Evolutionary conservation across 2,329 filamentous ascomycete genomes (phyloP).

Genomic region (Hymenoscyphus fructigenus): DNA sequence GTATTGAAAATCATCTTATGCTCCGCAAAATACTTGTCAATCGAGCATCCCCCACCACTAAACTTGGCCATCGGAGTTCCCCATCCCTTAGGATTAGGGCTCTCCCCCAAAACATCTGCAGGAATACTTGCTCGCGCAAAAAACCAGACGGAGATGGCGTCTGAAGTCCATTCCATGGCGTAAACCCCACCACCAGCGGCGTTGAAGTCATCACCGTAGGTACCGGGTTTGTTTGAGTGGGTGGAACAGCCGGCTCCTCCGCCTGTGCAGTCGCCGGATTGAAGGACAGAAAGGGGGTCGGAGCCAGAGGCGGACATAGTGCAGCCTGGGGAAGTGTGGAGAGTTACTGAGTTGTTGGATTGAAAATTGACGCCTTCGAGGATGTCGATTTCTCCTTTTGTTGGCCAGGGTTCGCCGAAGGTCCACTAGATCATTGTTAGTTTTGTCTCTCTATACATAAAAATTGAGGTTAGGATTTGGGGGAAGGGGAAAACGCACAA

Average conservation of each 20-base stretch:
- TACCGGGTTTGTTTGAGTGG: conserved; percentile 48
- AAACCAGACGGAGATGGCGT: conserved; percentile 76
- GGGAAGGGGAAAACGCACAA: conserved; percentile 27
- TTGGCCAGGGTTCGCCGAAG: conserved; percentile 67
- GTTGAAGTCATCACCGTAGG: conserved; percentile 73
- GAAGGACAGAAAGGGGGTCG: conserved; percentile 46
- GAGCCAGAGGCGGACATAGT: conserved; percentile 49
- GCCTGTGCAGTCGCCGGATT: conserved; percentile 54
- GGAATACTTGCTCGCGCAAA: conserved; percentile 69
- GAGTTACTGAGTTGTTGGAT: conserved; percentile 58
- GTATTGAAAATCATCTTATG: conserved; percentile 80
- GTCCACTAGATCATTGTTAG: conserved; percentile 22
- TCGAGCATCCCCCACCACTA: conserved; percentile 67
- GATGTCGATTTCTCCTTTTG: conserved; percentile 73
- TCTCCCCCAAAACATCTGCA: conserved; percentile 50
- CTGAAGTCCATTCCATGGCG: conserved; percentile 72
- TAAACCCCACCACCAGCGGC: conserved; percentile 67
- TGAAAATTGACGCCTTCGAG: conserved; percentile 73
- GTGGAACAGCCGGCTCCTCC: conserved; percentile 58
- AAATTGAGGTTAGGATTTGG: background rate
- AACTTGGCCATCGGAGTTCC: conserved; percentile 68
- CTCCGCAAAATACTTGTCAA: conserved; percentile 66
- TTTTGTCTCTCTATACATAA: background rate
- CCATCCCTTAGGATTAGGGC: conserved; percentile 69
- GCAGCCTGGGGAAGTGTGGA: conserved; percentile 56